phyloP scores from a whole-genome alignment of 2,329 filamentous ascomycete species.

The Venturia oleaginea region DNA sequence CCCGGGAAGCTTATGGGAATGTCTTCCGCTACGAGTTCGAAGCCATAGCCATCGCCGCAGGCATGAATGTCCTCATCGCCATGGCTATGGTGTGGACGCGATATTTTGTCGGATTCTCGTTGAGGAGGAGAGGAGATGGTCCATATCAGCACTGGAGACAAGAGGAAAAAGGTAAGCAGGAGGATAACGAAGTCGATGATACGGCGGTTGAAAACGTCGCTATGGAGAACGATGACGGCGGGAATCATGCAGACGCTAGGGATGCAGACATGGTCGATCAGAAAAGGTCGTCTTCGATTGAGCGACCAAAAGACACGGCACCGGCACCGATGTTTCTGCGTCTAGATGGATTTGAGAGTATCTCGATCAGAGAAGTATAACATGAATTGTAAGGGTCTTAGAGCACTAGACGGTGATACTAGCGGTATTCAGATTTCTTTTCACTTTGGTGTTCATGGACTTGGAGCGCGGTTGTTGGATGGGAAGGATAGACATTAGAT shows the following conservation, averaged over 20 bases:
- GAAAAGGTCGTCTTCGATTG: neutral
- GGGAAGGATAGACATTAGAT: too few species aligned
- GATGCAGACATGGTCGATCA: neutral
- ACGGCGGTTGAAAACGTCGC: neutral
- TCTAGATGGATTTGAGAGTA: neutral
- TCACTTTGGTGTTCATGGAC: too few species aligned
- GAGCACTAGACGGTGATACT: neutral
- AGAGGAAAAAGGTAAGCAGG: neutral
- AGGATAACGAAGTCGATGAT: neutral
- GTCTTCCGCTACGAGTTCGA: neutral
- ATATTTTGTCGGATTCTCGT: slow-evolving; percentile 1
- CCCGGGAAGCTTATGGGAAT: neutral
- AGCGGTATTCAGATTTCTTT: too few species aligned
- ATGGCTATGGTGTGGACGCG: neutral
- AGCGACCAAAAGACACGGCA: neutral
- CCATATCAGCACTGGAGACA: neutral
- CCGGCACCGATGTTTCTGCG: neutral
- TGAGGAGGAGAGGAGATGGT: neutral
- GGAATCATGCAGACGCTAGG: neutral
- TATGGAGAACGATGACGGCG: neutral
- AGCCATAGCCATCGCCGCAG: neutral
- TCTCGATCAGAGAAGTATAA: neutral
- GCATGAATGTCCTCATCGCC: neutral
- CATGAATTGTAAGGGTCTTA: neutral
- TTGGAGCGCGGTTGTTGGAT: too few species aligned